These are phyloP conservation scores for Candida taoyuanica DNA, from an alignment of 805 yeast species.

Conservation along the genomic window DNA sequence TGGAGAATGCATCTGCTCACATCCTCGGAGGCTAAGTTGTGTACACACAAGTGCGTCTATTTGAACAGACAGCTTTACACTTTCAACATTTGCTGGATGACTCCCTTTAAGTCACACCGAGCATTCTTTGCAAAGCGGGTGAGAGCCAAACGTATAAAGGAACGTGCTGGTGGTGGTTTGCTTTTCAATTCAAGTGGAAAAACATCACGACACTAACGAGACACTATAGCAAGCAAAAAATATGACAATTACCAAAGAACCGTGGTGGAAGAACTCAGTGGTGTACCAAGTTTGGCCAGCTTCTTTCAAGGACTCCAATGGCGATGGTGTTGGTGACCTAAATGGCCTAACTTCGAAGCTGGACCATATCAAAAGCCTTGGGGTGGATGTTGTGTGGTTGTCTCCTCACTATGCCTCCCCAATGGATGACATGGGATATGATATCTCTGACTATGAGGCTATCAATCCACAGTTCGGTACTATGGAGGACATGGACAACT, in stretches of 20 bases:
- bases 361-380: slow-evolving; percentile 46
- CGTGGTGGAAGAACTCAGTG: slow-evolving; percentile 54
- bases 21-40: too few relatives aligned
- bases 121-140: too few relatives aligned
- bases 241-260: slow-evolving; percentile 8
- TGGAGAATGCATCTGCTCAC: too few relatives aligned
- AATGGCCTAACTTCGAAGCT: slow-evolving; percentile 48
- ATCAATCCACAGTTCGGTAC: slow-evolving; percentile 52
- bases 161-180: not conserved
- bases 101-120: too few relatives aligned
- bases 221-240: not conserved
- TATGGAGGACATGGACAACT: slow-evolving; percentile 44
- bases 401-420: slow-evolving; percentile 57
- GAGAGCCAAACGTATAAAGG: not conserved
- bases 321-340: slow-evolving; percentile 56
- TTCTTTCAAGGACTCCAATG: slow-evolving; percentile 52
- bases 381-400: slow-evolving; percentile 51
- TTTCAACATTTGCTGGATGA: too few relatives aligned
- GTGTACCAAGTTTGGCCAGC: slow-evolving; percentile 62
- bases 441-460: slow-evolving; percentile 48
- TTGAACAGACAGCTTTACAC: too few relatives aligned
- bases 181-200: too few relatives aligned
- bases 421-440: slow-evolving; percentile 61
- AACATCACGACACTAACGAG: too few relatives aligned
- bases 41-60: too few relatives aligned